Base-by-base conservation (phyloP, 2,329 filamentous ascomycete species). In the Akanthomyces muscarius region DNA sequence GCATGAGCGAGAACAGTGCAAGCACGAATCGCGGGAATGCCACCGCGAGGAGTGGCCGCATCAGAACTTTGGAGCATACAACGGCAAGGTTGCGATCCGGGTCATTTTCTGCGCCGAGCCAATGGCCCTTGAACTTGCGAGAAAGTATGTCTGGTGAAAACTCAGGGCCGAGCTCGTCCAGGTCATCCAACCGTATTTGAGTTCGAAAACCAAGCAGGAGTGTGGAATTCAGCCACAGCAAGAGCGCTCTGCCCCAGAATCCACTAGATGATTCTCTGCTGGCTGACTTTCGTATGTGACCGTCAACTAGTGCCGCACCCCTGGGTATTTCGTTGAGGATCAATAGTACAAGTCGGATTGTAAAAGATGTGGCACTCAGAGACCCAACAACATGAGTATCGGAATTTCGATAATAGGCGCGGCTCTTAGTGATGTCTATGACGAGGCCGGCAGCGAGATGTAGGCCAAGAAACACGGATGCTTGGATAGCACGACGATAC, bases 161-260 rank as follows among this genome's bases (percentile, higher is more conserved):
- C 4, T 59, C 33, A 2, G 56, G 30, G 10, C n/a, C 30, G 1
- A 42, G n/a, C 5, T 59, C 8, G 4, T 59, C 45, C 11, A 59
- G 14, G n/a, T 59, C 56, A n/a, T 28, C n/a, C 10, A 41, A 18
- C n/a, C 10, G 2, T 41, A 13, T n/a, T 25, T 28, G 21, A 3
- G 18, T 50, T n/a, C 56, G 56, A 42, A 59, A 59, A 1, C 56
- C 56, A 3, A 59, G 56, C 3, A 59, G 33, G 6, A 59, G 14
- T 4, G 56, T 51, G 7, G 56, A 59, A 8, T 59, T 51, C 30
- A 59, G 44, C 56, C 56, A 59, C 3, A 59, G n/a, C 11, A 59
- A 59, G 18, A 59, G 56, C 10, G 56, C n/a, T 8, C 25, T 33
- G 13, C 23, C 25, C 56, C 45, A 59, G 14, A 59, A 51, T 2